Base-by-base conservation (phyloP, 495 filamentous ascomycete species). In the Xanthoparmelia taractica region DNA sequence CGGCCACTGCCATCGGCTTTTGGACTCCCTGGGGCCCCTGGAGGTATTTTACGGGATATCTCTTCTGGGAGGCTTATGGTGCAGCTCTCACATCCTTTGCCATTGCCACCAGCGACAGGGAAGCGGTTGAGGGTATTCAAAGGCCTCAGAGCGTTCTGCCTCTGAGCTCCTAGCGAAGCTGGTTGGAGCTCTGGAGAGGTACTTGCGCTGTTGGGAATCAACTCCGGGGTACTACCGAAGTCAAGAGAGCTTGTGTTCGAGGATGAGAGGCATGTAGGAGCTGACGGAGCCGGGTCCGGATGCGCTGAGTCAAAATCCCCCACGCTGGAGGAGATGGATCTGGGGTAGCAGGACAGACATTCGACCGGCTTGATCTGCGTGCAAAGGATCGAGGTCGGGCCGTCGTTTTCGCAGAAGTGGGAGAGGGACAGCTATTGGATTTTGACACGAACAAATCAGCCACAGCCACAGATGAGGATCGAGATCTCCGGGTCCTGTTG, bases 331-430 rank as follows among this genome's bases (percentile, higher is more conserved):
- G 48, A 65, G 1, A 58, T 57, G 25, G 67, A 67, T 13, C 15
- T 27, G 0, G 67, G 66, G 54, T 85, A 85, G 72, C 92, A 97
- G 72, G 86, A 84, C 60, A 79, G 73, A 71, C 92, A 97, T 58
- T 87, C 80, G 52, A 91, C 86, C 1, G 90, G 88, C 31, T 89
- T 78, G 57, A 89, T 87, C 76, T 96, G 91, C 60, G 92, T 96
- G 73, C 95, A 96, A 76, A 97, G 89, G 74, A 97, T 86, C 59
- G 92, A 94, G 57, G 92, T 96, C 17, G 92, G 92, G 65, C 92
- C 92, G 80, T 97, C 92, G 69, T 91, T 81, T 75, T 97, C 92
- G 80, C 92, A 97, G 75, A 96, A 97, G 78, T 97, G 92, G 71
- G 92, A 92, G 68, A 97, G 84, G 73, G 91, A 95, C 71, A 96